phyloP scores from a whole-genome alignment of 495 filamentous ascomycete species.

The Thermochaetoides thermophila region DNA sequence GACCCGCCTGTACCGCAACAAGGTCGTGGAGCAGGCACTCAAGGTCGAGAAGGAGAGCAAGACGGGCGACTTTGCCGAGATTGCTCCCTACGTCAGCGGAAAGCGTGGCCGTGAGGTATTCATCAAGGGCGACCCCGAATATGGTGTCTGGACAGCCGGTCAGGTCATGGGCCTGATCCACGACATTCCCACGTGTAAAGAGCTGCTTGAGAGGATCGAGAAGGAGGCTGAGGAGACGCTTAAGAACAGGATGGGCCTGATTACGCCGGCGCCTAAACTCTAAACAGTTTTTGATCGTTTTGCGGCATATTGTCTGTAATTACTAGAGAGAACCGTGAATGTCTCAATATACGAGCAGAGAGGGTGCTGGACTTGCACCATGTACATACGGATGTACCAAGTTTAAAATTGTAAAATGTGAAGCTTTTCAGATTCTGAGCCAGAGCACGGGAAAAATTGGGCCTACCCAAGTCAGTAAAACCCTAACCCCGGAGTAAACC shows the following conservation, averaged over 20 bases:
- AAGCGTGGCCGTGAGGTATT: conserved; percentile 88
- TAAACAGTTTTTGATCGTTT: conserved; percentile 10
- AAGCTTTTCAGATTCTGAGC: too few relatives aligned
- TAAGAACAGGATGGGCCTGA: conserved; percentile 23
- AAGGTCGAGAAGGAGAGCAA: conserved; percentile 74
- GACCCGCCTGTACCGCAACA: conserved; percentile 73
- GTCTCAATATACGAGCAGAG: too few relatives aligned
- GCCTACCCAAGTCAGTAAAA: too few relatives aligned
- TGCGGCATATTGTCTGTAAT: not conserved
- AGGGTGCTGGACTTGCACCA: too few relatives aligned
- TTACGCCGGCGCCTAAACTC: conserved; percentile 27
- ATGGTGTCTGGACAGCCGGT: conserved; percentile 60
- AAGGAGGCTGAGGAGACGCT: conserved; percentile 43
- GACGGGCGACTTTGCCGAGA: conserved; percentile 80
- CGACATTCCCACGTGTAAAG: conserved; percentile 47
- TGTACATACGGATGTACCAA: not conserved
- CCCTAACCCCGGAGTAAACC: too few relatives aligned
- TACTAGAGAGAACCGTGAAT: too few relatives aligned
- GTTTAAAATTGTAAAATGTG: too few relatives aligned
- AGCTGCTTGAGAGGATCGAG: conserved; percentile 41
- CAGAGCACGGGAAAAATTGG: too few relatives aligned
- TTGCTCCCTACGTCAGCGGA: conserved; percentile 80
- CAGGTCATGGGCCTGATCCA: conserved; percentile 53
- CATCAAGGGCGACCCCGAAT: conserved; percentile 78
- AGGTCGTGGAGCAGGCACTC: conserved; percentile 64